These are phyloP conservation scores for Ogataea allantospora DNA, from an alignment of 805 yeast genomes.

Conservation along the genomic window DNA sequence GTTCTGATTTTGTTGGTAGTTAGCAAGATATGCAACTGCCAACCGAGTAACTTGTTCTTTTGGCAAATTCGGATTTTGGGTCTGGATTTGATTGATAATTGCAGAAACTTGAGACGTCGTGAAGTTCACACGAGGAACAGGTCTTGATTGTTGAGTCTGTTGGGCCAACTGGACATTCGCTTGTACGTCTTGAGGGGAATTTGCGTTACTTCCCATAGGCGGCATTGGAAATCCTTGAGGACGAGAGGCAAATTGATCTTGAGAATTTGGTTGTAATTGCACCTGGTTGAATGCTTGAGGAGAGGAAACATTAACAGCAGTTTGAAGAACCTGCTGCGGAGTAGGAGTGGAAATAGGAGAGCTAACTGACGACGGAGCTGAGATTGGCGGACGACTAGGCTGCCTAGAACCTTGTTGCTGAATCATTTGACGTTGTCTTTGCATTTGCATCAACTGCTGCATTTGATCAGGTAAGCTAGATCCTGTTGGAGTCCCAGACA, in stretches of 20 bases:
- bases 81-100: constrained; percentile 59
- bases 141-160: constrained; percentile 15
- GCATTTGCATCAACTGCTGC: constrained; percentile 52
- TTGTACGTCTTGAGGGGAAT: constrained; percentile 14
- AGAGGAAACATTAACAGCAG: constrained; percentile 10
- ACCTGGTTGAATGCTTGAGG: constrained; percentile 14
- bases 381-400: constrained; percentile 12
- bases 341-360: constrained; percentile 22
- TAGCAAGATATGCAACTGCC: constrained; percentile 63
- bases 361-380: constrained; percentile 14
- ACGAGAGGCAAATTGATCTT: constrained; percentile 1
- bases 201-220: constrained; percentile 8
- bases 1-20: constrained; percentile 51
- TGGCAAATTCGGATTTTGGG: constrained; percentile 60
- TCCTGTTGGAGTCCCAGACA: constrained; percentile 53
- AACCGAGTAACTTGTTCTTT: constrained; percentile 64
- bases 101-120: constrained; percentile 66
- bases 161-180: constrained; percentile 5
- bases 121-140: constrained; percentile 33
- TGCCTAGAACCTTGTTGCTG: constrained; percentile 21
- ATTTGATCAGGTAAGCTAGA: constrained; percentile 60
- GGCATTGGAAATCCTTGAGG: constrained; percentile 5
- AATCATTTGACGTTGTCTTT: constrained; percentile 35
- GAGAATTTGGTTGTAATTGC: constrained; percentile 13
- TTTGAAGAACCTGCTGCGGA: constrained; percentile 22